These are phyloP conservation scores for Xylaria sp. DNA, from an alignment of 2,329 filamentous ascomycete genomes.

Conservation along the genomic window DNA sequence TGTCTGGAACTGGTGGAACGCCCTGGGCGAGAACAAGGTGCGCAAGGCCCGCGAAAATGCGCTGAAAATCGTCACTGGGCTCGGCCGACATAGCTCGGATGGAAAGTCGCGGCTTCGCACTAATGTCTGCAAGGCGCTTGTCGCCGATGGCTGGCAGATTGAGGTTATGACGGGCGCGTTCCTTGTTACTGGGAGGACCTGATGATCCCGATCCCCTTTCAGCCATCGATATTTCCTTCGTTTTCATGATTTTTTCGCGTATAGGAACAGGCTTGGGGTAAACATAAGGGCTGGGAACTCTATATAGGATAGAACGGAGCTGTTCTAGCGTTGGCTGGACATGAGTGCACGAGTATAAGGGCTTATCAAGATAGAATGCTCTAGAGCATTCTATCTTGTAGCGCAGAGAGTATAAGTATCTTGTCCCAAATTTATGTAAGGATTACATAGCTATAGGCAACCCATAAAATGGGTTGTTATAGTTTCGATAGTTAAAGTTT, in stretches of 20 bases:
- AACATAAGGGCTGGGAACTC: neutral
- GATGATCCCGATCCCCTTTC: slow-evolving; percentile 19
- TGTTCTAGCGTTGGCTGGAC: neutral
- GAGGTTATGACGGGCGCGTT: slow-evolving; percentile 77
- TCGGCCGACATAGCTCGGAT: slow-evolving; percentile 80
- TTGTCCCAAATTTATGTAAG: neutral
- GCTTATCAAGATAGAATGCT: neutral
- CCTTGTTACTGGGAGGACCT: slow-evolving; percentile 71
- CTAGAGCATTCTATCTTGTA: neutral
- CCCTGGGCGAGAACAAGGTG: slow-evolving; percentile 74
- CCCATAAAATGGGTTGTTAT: neutral
- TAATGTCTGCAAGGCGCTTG: slow-evolving; percentile 80
- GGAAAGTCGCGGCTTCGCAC: slow-evolving; percentile 81
- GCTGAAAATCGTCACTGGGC: slow-evolving; percentile 83
- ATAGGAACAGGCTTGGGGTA: neutral
- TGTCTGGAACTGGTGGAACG: slow-evolving; percentile 80
- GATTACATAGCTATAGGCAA: neutral
- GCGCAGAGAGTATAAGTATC: neutral
- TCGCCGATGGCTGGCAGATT: slow-evolving; percentile 85
- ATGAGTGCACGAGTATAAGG: neutral
- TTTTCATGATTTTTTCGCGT: neutral
- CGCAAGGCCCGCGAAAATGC: slow-evolving; percentile 64
- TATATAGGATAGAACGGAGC: neutral
- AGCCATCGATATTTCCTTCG: neutral
- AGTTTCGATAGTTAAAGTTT: neutral